Conservation (phyloP, 225 moss, liverwort and hornwort genomes). For the Antitrichia curtipendula region DNA sequence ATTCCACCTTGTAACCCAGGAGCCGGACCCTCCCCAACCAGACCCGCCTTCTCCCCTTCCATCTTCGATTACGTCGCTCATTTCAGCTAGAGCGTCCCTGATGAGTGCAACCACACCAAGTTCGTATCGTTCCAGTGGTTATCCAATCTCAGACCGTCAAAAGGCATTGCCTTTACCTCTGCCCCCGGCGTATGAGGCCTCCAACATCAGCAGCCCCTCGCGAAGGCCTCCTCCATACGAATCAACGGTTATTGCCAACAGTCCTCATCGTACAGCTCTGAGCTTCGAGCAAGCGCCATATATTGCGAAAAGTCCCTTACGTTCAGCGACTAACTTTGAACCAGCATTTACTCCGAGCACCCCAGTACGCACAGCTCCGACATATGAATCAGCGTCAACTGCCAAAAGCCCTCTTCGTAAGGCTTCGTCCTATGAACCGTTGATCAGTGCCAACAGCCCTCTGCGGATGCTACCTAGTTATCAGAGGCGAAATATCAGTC, state of each 20-base stretch:
- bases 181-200: slow-evolving; percentile 11
- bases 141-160: slow-evolving; percentile 7
- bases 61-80: slow-evolving; percentile 33
- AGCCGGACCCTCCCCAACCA: background rate
- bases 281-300: slow-evolving; percentile 2
- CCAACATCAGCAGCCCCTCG: slow-evolving; percentile 10
- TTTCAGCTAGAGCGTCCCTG: slow-evolving; percentile 29
- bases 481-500: slow-evolving; percentile 28
- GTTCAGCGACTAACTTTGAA: slow-evolving; percentile 6
- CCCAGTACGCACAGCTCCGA: slow-evolving; percentile 14
- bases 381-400: background rate
- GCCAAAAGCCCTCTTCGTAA: slow-evolving; percentile 22
- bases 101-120: slow-evolving; percentile 3
- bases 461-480: slow-evolving; percentile 47
- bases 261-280: slow-evolving; percentile 3
- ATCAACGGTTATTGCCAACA: background rate
- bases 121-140: background rate
- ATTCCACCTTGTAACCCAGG: slow-evolving; percentile 20
- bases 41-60: slow-evolving; percentile 30
- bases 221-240: slow-evolving; percentile 10
- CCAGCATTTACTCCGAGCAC: slow-evolving; percentile 6
- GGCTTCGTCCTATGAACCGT: slow-evolving; percentile 14
- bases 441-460: slow-evolving; percentile 46
- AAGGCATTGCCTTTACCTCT: slow-evolving; percentile 25
- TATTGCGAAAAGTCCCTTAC: slow-evolving; percentile 13